These are phyloP conservation scores for Aspergillaceae sp. DNA, from an alignment of 2,329 filamentous ascomycete genomes.

Conservation along the genomic window DNA sequence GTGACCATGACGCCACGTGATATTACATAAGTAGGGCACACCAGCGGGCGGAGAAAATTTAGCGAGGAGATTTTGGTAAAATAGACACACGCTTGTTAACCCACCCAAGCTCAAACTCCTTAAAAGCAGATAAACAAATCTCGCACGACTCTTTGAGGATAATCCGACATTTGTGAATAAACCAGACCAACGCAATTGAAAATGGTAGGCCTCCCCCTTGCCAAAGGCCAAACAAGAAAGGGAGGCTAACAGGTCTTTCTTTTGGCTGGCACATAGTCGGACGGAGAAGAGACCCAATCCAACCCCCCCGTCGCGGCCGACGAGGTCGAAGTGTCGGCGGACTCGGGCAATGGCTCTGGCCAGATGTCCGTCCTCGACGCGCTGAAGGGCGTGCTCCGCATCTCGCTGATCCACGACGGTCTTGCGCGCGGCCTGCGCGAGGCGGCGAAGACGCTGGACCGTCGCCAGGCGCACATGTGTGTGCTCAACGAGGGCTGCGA, in stretches of 20 bases:
- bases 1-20: too few species aligned
- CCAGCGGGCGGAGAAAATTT: constrained; percentile 7
- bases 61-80: constrained; percentile 23
- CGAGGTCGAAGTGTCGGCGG: constrained; percentile 93
- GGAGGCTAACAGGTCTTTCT: too few species aligned
- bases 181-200: constrained; percentile 22
- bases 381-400: constrained; percentile 97
- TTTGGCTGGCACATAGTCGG: constrained; percentile 57
- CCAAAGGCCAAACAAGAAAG: too few species aligned
- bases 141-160: constrained; percentile 44
- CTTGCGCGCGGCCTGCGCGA: constrained; percentile 97
- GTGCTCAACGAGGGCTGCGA: constrained; percentile 99
- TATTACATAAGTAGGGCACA: constrained; percentile 16
- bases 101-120: constrained; percentile 11
- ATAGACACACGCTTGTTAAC: constrained; percentile 6
- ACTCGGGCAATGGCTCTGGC: constrained; percentile 55
- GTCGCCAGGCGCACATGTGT: constrained; percentile 99
- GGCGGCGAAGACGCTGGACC: constrained; percentile 96
- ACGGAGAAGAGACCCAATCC: constrained; percentile 98
- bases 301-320: constrained; percentile 56
- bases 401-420: constrained; percentile 98
- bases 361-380: constrained; percentile 97
- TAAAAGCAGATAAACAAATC: constrained; percentile 14
- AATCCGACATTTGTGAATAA: constrained; percentile 39
- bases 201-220: constrained; percentile 35